Conservation (phyloP, 192 early-diverging fungal species). For the Podila verticillata region DNA sequence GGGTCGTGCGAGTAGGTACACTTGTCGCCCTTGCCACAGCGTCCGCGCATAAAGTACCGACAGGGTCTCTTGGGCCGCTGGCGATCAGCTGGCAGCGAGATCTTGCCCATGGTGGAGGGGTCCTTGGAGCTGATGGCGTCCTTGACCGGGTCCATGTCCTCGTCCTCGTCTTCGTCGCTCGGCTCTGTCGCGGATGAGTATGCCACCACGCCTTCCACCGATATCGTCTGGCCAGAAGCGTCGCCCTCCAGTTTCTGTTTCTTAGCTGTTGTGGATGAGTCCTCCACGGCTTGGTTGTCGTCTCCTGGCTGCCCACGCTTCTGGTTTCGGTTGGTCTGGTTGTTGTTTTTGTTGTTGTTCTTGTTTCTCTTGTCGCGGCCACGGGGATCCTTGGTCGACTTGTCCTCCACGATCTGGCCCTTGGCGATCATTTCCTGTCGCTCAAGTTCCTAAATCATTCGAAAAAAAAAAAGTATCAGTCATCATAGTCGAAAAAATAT, state of each 20-base stretch:
- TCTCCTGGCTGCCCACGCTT: background rate
- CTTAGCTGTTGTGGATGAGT: background rate
- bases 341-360: slow-evolving; percentile 16
- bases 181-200: background rate
- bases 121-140: slow-evolving; percentile 63
- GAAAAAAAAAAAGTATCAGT: background rate
- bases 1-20: slow-evolving; percentile 60
- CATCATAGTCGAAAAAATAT: background rate
- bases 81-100: slow-evolving; percentile 24
- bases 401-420: slow-evolving; percentile 33
- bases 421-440: slow-evolving; percentile 48
- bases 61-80: slow-evolving; percentile 30
- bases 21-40: slow-evolving; percentile 51
- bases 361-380: slow-evolving; percentile 11
- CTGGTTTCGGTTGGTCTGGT: background rate
- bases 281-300: background rate
- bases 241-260: background rate
- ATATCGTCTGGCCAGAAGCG: background rate
- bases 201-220: background rate
- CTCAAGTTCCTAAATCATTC: slow-evolving; percentile 26
- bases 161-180: slow-evolving; percentile 39
- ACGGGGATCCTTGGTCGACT: slow-evolving; percentile 1
- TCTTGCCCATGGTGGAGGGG: slow-evolving; percentile 46
- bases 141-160: slow-evolving; percentile 54
- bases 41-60: slow-evolving; percentile 56